These are phyloP conservation scores for Blastomyces emzantsi DNA, from an alignment of 2,329 filamentous ascomycete species.

Conservation along the genomic window DNA sequence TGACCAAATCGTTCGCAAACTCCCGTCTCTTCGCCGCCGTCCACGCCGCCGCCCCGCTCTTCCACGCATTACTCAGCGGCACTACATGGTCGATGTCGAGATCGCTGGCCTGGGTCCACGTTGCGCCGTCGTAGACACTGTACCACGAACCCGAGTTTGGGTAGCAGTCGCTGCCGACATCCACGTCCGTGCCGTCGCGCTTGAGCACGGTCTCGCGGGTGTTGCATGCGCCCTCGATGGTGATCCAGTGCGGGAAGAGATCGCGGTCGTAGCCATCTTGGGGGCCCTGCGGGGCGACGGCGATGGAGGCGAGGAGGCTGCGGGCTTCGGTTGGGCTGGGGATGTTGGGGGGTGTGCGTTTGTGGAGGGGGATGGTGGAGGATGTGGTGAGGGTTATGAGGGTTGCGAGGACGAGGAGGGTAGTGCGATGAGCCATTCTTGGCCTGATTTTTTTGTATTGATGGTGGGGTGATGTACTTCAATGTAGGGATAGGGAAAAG, in stretches of 20 bases:
- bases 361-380: conserved; percentile 15
- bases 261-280: conserved; percentile 54
- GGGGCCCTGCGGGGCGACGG: conserved; percentile 47
- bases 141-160: conserved; percentile 59
- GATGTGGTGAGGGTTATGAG: conserved; percentile 16
- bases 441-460: background rate
- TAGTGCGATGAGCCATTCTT: background rate
- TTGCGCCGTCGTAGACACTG: conserved; percentile 64
- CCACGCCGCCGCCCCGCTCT: conserved; percentile 66
- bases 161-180: conserved; percentile 50
- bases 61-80: conserved; percentile 72
- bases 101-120: conserved; percentile 58
- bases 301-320: conserved; percentile 50
- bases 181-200: conserved; percentile 61
- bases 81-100: conserved; percentile 80
- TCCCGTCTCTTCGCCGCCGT: conserved; percentile 55
- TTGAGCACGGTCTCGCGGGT: conserved; percentile 63
- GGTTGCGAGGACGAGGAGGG: conserved; percentile 15
- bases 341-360: conserved; percentile 49
- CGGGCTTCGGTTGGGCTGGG: conserved; percentile 51
- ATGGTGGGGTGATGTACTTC: too few relatives aligned
- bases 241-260: conserved; percentile 64
- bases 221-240: conserved; percentile 58
- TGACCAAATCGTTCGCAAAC: conserved; percentile 68
- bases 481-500: conserved; percentile 10